Conservation (phyloP, 441 rosid species). For the Breynia disticha region DNA sequence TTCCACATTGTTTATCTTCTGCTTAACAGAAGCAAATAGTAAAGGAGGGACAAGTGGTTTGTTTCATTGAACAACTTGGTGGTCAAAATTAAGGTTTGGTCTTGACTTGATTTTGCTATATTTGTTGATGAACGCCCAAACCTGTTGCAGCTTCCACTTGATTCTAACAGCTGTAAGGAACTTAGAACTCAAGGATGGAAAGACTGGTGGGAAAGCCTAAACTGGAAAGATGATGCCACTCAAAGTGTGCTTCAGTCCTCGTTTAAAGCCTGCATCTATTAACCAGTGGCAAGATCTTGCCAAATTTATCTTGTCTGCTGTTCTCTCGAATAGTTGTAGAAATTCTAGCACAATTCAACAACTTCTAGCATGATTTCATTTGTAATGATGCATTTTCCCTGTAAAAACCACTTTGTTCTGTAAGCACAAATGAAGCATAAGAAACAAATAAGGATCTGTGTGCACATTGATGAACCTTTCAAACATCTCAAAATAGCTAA, state of each 20-base stretch:
- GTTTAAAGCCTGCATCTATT: not conserved
- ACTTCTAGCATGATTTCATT: too few relatives aligned
- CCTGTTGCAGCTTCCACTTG: not conserved
- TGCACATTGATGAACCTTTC: too few relatives aligned
- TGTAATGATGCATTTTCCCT: too few relatives aligned
- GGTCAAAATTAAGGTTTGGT: conserved; percentile 58
- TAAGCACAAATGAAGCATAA: too few relatives aligned
- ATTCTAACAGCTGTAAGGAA: not conserved
- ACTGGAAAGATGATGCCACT: not conserved
- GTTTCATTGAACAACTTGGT: conserved; percentile 84
- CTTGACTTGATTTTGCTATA: not conserved
- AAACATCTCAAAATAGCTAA: too few relatives aligned
- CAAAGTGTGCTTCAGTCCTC: not conserved
- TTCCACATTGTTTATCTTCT: not conserved
- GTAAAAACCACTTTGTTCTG: too few relatives aligned
- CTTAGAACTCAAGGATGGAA: not conserved
- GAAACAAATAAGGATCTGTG: too few relatives aligned
- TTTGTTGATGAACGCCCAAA: not conserved
- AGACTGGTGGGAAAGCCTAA: not conserved
- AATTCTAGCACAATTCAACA: too few relatives aligned
- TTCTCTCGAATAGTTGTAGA: too few relatives aligned
- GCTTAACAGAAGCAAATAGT: conserved; percentile 59
- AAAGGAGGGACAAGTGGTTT: conserved; percentile 82
- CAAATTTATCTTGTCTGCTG: too few relatives aligned
- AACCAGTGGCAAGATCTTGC: too few relatives aligned